Percentiles rank a stretch among this genome's conserved stretches.
phyloP scores from a whole-genome alignment of 805 yeast genomes.

The Metschnikowia anglica region DNA sequence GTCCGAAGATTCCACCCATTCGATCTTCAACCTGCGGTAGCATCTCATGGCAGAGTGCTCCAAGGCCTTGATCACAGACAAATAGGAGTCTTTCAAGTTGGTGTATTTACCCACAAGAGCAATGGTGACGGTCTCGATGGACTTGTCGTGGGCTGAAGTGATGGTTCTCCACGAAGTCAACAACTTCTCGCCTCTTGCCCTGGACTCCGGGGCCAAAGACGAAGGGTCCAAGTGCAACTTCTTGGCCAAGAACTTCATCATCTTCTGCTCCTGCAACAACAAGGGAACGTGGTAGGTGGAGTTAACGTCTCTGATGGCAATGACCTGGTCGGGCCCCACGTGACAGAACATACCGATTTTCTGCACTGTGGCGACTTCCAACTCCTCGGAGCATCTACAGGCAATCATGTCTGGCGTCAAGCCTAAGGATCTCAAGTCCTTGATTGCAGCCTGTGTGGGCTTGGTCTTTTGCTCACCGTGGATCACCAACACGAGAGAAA shows the following conservation, averaged over 20 bases:
- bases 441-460: constrained; percentile 99
- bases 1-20: constrained; percentile 95
- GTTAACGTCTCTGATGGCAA: constrained; percentile 94
- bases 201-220: constrained; percentile 45
- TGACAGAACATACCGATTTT: constrained; percentile 99
- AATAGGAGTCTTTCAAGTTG: constrained; percentile 88
- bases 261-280: constrained; percentile 79
- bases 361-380: constrained; percentile 82
- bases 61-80: constrained; percentile 90
- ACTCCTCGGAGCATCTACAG: constrained; percentile 86
- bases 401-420: constrained; percentile 96
- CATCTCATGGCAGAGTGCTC: constrained; percentile 95
- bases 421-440: constrained; percentile 93
- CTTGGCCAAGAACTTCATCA: constrained; percentile 67
- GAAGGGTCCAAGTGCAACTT: constrained; percentile 63
- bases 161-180: constrained; percentile 76
- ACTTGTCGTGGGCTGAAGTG: constrained; percentile 76
- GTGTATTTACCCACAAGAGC: constrained; percentile 98
- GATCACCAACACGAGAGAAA: constrained; percentile 94
- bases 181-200: constrained; percentile 63
- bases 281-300: constrained; percentile 97
- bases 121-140: constrained; percentile 84
- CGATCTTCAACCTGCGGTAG: constrained; percentile 76
- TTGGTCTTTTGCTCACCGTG: constrained; percentile 99
- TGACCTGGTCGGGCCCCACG: constrained; percentile 96